A percentile compares a stretch with the other conserved stretches of the same genome.
Conservation (phyloP, 1,139 yeast species). For the Blastobotrys serpentis region DNA sequence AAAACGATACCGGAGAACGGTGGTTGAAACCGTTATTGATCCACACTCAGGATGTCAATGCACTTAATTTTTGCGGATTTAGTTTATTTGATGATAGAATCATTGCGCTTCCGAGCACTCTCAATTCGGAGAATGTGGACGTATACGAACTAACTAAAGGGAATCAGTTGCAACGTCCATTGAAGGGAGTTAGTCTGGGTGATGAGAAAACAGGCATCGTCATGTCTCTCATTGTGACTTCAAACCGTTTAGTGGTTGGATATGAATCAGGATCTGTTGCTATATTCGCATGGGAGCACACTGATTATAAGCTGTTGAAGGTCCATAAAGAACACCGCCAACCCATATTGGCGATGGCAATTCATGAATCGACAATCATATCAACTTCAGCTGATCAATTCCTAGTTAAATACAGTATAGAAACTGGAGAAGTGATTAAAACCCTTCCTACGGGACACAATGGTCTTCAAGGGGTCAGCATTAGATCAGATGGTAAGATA, state of each 20-base stretch:
- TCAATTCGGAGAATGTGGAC: constrained; percentile 39
- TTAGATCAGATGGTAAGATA: constrained; percentile 35
- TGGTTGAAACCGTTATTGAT: constrained; percentile 39
- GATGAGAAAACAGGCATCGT: constrained; percentile 38
- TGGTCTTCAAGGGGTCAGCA: constrained; percentile 34
- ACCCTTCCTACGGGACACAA: constrained; percentile 29
- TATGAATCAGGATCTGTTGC: constrained; percentile 39
- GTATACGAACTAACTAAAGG: constrained; percentile 29
- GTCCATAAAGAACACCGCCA: constrained; percentile 34
- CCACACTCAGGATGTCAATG: constrained; percentile 40
- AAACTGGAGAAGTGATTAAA: constrained; percentile 14
- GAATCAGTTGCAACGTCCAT: constrained; percentile 18
- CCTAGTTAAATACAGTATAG: constrained; percentile 31
- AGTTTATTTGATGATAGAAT: constrained; percentile 24
- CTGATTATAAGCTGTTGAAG: background rate
- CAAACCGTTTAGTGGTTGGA: constrained; percentile 35
- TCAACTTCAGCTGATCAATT: constrained; percentile 39
- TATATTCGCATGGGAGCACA: background rate
- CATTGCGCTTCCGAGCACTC: constrained; percentile 42
- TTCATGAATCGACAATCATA: constrained; percentile 18
- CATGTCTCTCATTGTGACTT: constrained; percentile 36
- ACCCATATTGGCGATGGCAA: constrained; percentile 37
- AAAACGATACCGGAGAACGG: constrained; percentile 18
- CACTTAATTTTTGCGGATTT: constrained; percentile 41
- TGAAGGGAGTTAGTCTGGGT: constrained; percentile 5